phyloP scores from a whole-genome alignment of 148 eudicot species.

The Chenopodium album region DNA sequence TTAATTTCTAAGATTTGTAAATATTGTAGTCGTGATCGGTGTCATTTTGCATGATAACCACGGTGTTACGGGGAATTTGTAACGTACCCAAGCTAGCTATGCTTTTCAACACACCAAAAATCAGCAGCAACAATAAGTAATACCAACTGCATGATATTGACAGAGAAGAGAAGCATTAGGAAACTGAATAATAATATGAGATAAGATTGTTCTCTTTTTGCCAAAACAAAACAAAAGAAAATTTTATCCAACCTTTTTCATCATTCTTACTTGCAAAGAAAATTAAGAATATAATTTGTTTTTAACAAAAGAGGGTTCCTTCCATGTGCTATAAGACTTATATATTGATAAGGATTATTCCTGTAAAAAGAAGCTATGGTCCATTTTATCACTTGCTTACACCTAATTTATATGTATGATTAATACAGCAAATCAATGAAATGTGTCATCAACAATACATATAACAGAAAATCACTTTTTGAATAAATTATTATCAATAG shows the following conservation, averaged over 20 bases:
- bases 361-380: conserved; percentile 16
- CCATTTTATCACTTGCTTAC: conserved; percentile 1
- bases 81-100: not conserved
- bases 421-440: not conserved
- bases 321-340: conserved; percentile 15
- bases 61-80: no score
- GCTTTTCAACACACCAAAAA: conserved; percentile 14
- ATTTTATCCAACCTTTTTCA: not conserved
- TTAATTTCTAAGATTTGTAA: no score
- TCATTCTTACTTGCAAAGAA: conserved; percentile 9
- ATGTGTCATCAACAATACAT: not conserved
- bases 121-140: conserved; percentile 7
- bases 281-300: not conserved
- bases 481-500: not conserved
- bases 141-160: conserved; percentile 14
- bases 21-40: no score
- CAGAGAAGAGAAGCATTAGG: not conserved
- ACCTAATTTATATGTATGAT: conserved; percentile 12
- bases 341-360: not conserved
- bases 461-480: not conserved
- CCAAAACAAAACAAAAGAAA: not conserved
- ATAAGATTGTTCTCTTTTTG: not conserved
- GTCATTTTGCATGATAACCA: no score
- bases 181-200: not conserved
- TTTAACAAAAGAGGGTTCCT: not conserved